Base-by-base conservation (phyloP, 1,284 basidiomycete species). In the Ustilago bromivora region DNA sequence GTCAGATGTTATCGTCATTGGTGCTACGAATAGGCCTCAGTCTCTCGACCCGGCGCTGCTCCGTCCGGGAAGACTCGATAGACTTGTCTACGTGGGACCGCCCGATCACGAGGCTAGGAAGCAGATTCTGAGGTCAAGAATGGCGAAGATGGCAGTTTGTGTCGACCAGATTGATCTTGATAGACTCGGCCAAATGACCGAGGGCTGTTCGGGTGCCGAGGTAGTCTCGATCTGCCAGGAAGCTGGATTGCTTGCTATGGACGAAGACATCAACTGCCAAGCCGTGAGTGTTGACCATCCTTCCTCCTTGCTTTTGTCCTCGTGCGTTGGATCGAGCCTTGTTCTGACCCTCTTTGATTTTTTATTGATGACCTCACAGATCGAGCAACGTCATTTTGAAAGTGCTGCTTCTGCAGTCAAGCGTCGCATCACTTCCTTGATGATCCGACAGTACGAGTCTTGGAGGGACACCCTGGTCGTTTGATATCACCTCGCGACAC, bases 121-220 rank as follows among this genome's bases (percentile, higher is more conserved):
- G 74, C 94, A 97, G 63, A 98, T 99, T 70, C 89, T 99, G 64
- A 88, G 87, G 51, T 93, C 98, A 68, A 90, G 92, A 35, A 91
- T 92, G 65, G 87, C 86, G 28, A 90, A 89, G 58, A 99, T 99
- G 97, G 90, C 91, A 11, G 89, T 96, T 0, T 55, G 43, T 17
- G 91, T 91, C 59, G 88, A 90, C 0, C 89, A 89, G 3, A 88
- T 96, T 1, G 90, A 96, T 76, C 78, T 95, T 15, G 87, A 88
- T 4, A 89, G 89, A 66, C 90, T 99, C 38, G 95, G 95, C 0
- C 70, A 86, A 43, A 88, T 96, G 87, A 83, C 83, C 15, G 91
- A 93, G 11, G 97, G 96, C 0, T 99, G 94, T 84, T 98, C 96
- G 12, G 97, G 97, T 11, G 97, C 97, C 7, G 97, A 99, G 85